Evolutionary conservation across 1,139 yeast species (phyloP).

Genomic region (Kodamaea anthophila): DNA sequence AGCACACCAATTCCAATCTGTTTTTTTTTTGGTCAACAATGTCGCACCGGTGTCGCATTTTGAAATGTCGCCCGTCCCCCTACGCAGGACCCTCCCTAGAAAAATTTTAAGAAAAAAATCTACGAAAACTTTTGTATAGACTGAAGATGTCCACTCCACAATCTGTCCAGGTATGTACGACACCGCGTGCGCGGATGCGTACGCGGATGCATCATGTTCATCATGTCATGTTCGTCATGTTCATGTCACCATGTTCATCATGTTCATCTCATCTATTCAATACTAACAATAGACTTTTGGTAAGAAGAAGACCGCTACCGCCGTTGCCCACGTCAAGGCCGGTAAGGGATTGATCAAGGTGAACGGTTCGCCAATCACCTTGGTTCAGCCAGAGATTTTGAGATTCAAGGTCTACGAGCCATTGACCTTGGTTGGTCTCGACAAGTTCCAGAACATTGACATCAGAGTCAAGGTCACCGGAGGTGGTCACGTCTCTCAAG

Average conservation of each 20-base stretch:
- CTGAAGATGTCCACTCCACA: constrained; percentile 47
- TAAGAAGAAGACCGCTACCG: constrained; percentile 99
- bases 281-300: constrained; percentile 83
- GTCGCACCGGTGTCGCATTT: constrained; percentile 3
- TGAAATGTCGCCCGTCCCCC: constrained; percentile 3
- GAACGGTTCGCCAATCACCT: constrained; percentile 98
- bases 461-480: constrained; percentile 99
- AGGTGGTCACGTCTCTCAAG: constrained; percentile 99
- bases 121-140: constrained; percentile 11
- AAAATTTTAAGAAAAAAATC: constrained; percentile 9
- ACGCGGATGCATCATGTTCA: no score
- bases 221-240: no score
- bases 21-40: no score
- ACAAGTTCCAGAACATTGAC: constrained; percentile 97
- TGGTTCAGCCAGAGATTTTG: constrained; percentile 97
- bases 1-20: no score
- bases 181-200: constrained; percentile 1
- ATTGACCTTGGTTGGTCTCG: constrained; percentile 95
- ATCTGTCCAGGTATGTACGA: constrained; percentile 62
- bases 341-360: constrained; percentile 99
- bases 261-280: no score
- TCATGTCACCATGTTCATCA: no score
- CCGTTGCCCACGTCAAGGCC: constrained; percentile 99
- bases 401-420: constrained; percentile 99
- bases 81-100: no score